Conservation (phyloP, 495 filamentous ascomycete genomes). For the Rhizodiscina lignyota region DNA sequence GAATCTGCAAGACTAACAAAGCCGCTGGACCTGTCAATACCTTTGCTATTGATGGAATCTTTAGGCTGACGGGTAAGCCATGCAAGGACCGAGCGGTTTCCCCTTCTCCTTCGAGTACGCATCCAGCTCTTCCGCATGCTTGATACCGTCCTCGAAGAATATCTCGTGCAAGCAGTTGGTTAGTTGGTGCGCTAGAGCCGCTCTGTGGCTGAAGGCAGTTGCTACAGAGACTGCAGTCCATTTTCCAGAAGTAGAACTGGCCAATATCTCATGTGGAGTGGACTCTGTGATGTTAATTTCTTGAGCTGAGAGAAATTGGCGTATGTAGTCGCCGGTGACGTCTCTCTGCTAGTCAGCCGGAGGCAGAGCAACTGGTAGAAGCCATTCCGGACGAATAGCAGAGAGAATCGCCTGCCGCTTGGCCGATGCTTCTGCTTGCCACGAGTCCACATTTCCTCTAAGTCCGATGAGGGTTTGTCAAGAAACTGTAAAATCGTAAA, state of each 20-base stretch:
- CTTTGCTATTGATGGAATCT: slow-evolving; percentile 28
- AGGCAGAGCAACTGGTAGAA: too few species aligned
- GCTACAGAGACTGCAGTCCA: slow-evolving; percentile 24
- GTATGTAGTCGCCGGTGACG: slow-evolving; percentile 44
- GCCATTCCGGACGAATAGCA: too few species aligned
- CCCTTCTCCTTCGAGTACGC: slow-evolving; percentile 17
- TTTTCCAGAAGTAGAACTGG: slow-evolving; percentile 13
- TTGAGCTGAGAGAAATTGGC: slow-evolving; percentile 32
- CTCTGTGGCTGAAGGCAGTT: slow-evolving; percentile 22
- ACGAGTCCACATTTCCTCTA: too few species aligned
- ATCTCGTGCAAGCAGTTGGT: slow-evolving; percentile 22
- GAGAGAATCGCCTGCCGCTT: too few species aligned
- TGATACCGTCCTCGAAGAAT: slow-evolving; percentile 21
- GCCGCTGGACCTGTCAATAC: slow-evolving; percentile 20
- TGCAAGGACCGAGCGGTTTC: slow-evolving; percentile 32
- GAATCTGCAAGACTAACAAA: slow-evolving; percentile 15
- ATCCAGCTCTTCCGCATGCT: slow-evolving; percentile 18
- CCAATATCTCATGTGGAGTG: slow-evolving; percentile 20
- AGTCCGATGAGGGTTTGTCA: too few species aligned
- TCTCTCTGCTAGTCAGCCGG: slow-evolving; percentile 34
- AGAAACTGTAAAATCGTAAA: too few species aligned
- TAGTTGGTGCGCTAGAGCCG: slow-evolving; percentile 28
- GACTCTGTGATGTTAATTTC: slow-evolving; percentile 32
- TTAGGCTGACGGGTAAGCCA: slow-evolving; percentile 48
- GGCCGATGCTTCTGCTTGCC: too few species aligned